Evolutionary conservation across 192 early-diverging fungal genomes (phyloP).

Genomic region (Fimicolochytrium jonesii): DNA sequence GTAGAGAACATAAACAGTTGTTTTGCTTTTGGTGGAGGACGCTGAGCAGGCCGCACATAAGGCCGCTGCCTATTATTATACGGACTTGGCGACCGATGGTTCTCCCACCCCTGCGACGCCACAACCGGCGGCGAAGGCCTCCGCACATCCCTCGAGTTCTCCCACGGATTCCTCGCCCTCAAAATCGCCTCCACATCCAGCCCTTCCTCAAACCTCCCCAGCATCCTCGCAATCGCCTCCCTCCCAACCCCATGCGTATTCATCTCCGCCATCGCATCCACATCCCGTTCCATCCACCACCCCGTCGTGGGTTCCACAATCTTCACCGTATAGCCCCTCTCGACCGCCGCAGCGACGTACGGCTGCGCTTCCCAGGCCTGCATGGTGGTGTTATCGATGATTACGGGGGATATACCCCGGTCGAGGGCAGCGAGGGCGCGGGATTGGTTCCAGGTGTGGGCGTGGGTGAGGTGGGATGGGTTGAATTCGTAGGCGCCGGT

Average conservation of each 20-base stretch:
- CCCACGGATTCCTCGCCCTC: too few species aligned
- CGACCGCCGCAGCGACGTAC: constrained; percentile 38
- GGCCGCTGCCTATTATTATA: too few species aligned
- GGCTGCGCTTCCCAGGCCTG: constrained; percentile 42
- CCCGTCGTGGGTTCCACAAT: constrained; percentile 36
- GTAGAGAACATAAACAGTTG: too few species aligned
- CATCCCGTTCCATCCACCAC: constrained; percentile 40
- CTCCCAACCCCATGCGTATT: constrained; percentile 39
- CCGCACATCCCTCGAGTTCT: too few species aligned
- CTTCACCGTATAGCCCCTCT: constrained; percentile 26
- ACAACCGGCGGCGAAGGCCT: too few species aligned
- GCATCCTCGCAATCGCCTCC: constrained; percentile 39
- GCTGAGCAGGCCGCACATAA: too few species aligned
- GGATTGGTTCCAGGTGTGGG: constrained; percentile 43
- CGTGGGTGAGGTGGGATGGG: constrained; percentile 19
- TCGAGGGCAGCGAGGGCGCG: constrained; percentile 24
- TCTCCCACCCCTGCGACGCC: too few species aligned
- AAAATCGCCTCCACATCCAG: too few species aligned
- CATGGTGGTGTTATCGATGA: constrained; percentile 52
- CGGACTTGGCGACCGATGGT: too few species aligned
- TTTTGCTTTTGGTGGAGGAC: too few species aligned
- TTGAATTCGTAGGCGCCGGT: constrained; percentile 37
- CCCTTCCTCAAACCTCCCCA: constrained; percentile 2
- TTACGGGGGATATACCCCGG: constrained; percentile 21
- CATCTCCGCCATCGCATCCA: constrained; percentile 22